Evolutionary conservation across 1,139 yeast species (phyloP).

Genomic region (Yamadazyma sp.): DNA sequence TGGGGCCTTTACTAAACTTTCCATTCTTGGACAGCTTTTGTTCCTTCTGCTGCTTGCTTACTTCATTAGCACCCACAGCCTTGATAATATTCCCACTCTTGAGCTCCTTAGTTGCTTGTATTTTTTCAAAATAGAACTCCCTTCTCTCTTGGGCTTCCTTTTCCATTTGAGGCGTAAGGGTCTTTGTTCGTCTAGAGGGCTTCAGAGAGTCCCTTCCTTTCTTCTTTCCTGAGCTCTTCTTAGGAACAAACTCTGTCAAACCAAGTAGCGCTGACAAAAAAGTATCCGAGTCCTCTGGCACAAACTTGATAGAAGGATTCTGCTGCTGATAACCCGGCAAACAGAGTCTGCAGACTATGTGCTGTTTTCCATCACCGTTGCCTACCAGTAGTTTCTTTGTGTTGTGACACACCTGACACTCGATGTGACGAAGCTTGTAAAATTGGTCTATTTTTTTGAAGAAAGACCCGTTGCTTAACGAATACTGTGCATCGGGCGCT

Average conservation of each 20-base stretch:
- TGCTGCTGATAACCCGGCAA: constrained; percentile 23
- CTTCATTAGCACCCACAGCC: constrained; percentile 36
- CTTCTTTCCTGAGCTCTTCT: constrained; percentile 14
- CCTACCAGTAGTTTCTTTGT: constrained; percentile 44
- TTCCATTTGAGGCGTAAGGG: constrained; percentile 28
- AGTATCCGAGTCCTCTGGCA: constrained; percentile 47
- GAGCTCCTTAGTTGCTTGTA: constrained; percentile 32
- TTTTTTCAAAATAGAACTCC: constrained; percentile 37
- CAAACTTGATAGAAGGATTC: constrained; percentile 21
- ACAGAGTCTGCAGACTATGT: constrained; percentile 45
- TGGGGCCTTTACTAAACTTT: constrained; percentile 1
- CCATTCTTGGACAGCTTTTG: constrained; percentile 8
- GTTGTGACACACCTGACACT: constrained; percentile 44
- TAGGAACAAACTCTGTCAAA: constrained; percentile 41
- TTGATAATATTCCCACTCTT: constrained; percentile 43
- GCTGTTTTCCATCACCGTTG: constrained; percentile 18
- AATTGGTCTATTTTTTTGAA: constrained; percentile 49
- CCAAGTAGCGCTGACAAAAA: constrained; percentile 52
- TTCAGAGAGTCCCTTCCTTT: constrained; percentile 20
- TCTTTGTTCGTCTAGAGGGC: constrained; percentile 24
- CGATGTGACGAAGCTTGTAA: constrained; percentile 49
- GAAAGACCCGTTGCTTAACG: constrained; percentile 55
- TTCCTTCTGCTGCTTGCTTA: constrained; percentile 20
- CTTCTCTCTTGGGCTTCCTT: constrained; percentile 32
- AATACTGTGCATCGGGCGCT: constrained; percentile 50